Evolutionary conservation across 805 yeast genomes (phyloP), one percentile per base, ranked within the genome.

Genomic region (Yarrowia sp.): DNA sequence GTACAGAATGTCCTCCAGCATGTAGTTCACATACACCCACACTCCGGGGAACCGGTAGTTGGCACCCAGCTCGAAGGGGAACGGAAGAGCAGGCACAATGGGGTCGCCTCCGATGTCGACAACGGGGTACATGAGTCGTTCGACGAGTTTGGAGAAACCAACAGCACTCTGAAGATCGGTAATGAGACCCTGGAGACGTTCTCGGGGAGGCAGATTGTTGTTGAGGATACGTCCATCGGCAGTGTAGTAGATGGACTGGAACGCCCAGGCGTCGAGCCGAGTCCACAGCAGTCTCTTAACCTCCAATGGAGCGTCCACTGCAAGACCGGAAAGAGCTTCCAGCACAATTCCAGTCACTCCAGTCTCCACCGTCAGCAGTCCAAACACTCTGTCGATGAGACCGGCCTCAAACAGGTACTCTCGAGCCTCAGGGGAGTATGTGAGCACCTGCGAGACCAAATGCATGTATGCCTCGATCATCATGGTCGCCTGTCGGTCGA

Each of bases 401-500:
- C 70, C 61, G 3, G 43, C 50, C 19, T 65, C 68, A 55, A 76
- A 77, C 52, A 80, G 74, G 33, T 72, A 68, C 1, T 67, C 71
- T 47, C 80, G 73, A 1, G 81, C 80, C 2, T 70, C 72, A 0
- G 74, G 74, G 69, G 82, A 80, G 71, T 83, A 78, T 4, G 74
- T 73, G 1, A 87, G 81, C 36, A 86, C 85, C 65, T 84, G 82
- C 9, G 84, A 80, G 1, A 92, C 79, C 61, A 95, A 78, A 33
- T 90, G 86, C 68, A 92, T 79, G 71, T 90, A 87, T 0, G 97
- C 90, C 0, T 93, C 84, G 8, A 92, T 80, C 66, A 90, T 86
- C 9, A 91, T 83, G 9, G 91, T 78, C 0, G 93, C 89, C 74
- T 92, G 97, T 71, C 91, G 96, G 42, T 90, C 89, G 39, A 92